Evolutionary conservation across 2,329 filamentous ascomycete species (phyloP).

Genomic region (Cladosporium colombiae): DNA sequence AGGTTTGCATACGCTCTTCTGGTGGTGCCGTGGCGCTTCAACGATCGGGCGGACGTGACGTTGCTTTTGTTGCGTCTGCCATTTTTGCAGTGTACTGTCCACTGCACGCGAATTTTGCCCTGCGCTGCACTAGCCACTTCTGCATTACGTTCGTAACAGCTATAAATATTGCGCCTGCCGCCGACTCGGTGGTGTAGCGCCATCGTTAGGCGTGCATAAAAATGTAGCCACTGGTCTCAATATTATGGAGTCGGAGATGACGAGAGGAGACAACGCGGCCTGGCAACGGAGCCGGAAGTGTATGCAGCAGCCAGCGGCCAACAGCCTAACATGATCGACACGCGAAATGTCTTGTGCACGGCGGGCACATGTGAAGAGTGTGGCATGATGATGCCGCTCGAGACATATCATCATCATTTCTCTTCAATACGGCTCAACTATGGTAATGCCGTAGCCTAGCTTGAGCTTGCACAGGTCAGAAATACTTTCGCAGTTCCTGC

Average conservation of each 20-base stretch:
- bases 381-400: background rate
- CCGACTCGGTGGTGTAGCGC: background rate
- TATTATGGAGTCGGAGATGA: background rate
- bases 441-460: background rate
- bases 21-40: background rate
- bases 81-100: background rate
- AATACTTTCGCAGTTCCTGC: conserved; percentile 5
- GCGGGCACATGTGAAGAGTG: background rate
- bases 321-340: background rate
- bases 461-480: background rate
- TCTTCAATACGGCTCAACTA: background rate
- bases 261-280: background rate
- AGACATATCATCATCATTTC: background rate
- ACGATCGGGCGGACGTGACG: background rate
- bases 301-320: background rate
- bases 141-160: background rate
- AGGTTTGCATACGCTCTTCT: background rate
- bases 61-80: background rate
- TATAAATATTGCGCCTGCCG: background rate
- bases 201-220: background rate
- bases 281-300: background rate
- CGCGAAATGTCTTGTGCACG: background rate
- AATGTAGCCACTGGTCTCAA: background rate
- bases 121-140: background rate
- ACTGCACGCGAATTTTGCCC: background rate